Conservation (phyloP, 1,139 yeast species). For the Debaryomyces sp. region DNA sequence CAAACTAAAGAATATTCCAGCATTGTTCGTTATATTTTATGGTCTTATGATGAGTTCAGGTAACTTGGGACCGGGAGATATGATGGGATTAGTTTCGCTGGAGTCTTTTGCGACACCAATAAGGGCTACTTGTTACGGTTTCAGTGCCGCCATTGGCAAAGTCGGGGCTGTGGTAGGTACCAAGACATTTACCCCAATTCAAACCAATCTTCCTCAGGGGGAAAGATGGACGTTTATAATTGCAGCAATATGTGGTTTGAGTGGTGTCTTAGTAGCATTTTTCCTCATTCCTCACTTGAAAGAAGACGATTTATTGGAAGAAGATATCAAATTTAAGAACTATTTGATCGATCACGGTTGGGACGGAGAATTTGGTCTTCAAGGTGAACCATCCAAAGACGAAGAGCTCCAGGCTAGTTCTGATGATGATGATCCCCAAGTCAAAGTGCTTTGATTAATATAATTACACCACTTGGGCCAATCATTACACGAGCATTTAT, state of each 20-base stretch:
- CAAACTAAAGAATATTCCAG: conserved; percentile 41
- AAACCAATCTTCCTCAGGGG: conserved; percentile 25
- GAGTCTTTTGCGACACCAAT: conserved; percentile 77
- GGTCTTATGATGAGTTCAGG: conserved; percentile 56
- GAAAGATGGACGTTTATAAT: conserved; percentile 51
- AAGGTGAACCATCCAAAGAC: conserved; percentile 26
- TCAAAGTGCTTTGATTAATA: background rate
- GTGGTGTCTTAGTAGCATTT: conserved; percentile 62
- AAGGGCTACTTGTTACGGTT: conserved; percentile 64
- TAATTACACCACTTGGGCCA: background rate
- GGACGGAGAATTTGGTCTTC: conserved; percentile 59
- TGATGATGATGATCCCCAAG: background rate
- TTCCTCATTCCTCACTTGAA: conserved; percentile 67
- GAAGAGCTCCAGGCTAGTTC: conserved; percentile 1
- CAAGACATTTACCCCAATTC: conserved; percentile 47
- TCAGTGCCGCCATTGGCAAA: conserved; percentile 53
- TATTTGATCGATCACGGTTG: conserved; percentile 69
- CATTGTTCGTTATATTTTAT: conserved; percentile 48
- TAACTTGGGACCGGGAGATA: conserved; percentile 78
- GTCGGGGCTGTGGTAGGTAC: conserved; percentile 56
- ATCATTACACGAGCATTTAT: background rate
- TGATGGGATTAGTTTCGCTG: conserved; percentile 68
- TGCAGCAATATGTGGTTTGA: conserved; percentile 71
- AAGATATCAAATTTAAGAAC: conserved; percentile 64
- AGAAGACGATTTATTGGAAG: conserved; percentile 67